A percentile compares a stretch with the other conserved stretches of the same genome.
Evolutionary conservation across 768 basidiomycete genomes (phyloP).

Genomic region (Cubamyces lactineus): DNA sequence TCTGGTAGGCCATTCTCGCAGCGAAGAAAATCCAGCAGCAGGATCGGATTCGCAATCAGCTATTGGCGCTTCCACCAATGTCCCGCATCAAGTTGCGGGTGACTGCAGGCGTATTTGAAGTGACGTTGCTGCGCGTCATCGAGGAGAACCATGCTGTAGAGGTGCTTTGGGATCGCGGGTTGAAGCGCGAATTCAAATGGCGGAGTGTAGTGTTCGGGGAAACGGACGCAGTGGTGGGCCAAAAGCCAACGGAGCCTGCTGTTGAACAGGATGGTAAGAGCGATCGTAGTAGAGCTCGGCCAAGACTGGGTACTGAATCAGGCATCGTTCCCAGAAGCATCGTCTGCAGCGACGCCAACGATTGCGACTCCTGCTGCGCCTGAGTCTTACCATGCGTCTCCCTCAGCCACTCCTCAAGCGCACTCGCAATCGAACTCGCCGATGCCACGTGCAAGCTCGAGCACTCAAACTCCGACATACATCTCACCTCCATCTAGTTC

Average conservation of each 20-base stretch:
- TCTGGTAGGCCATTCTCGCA: constrained; percentile 66
- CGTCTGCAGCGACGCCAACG: not conserved
- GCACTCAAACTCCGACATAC: constrained; percentile 15
- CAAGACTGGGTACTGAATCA: not conserved
- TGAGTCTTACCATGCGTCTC: constrained; percentile 1
- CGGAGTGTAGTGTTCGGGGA: constrained; percentile 78
- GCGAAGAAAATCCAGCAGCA: constrained; percentile 76
- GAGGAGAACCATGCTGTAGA: constrained; percentile 73
- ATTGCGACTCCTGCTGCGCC: not conserved
- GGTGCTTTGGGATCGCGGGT: constrained; percentile 78
- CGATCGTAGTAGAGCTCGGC: not conserved
- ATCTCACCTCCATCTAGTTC: not conserved
- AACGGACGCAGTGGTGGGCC: constrained; percentile 69
- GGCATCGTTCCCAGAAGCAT: not conserved
- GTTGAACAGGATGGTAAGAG: constrained; percentile 52
- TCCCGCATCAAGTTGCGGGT: constrained; percentile 84
- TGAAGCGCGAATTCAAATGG: constrained; percentile 83
- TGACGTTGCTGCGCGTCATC: constrained; percentile 71
- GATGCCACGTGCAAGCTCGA: constrained; percentile 24
- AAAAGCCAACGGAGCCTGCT: constrained; percentile 64
- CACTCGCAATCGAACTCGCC: constrained; percentile 31
- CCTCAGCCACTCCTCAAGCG: not conserved
- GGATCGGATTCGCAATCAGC: constrained; percentile 69
- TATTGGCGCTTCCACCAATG: constrained; percentile 71
- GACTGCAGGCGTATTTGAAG: constrained; percentile 84